Evolutionary conservation across 345 rosid genomes (phyloP), one percentile per base, ranked within the genome.

Genomic region (Euphorbia lathyris): DNA sequence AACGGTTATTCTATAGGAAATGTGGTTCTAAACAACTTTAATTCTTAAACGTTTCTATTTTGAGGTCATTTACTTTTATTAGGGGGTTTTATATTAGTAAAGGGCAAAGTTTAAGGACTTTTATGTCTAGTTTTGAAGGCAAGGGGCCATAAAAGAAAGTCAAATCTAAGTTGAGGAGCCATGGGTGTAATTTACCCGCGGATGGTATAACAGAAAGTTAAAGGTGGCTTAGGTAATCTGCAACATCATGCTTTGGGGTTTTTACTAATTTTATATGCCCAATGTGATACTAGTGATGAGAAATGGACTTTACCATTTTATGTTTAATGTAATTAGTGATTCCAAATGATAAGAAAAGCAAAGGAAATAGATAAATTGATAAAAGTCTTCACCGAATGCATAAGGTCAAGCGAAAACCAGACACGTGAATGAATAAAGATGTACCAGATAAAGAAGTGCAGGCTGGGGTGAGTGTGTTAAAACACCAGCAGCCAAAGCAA

Each of bases 361-460:
- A 43, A 2, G 12, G 23, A 25, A 42, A 25, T 43, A 13, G 7
- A 25, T 16, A 20, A 25, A 45, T 66, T 36, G 51, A 19, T 17
- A 43, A 58, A 38, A 40, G 29, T 45, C 55, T 26, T 55, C 7
- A 58, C n/a, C 22, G 64, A 12, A 62, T 69, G 25, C 52, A 25
- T 71, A 55, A 20, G 25, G 36, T 38, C 2, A 65, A 45, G 11
- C 42, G n/a, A 59, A 45, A 62, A 36, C n/a, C 51, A 4, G 17
- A 20, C 30, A 40, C 10, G 9, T 43, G 48, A 68, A 66, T 12
- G 19, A 45, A 51, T 57, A 50, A 63, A 67, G 10, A 69, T 3
- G 2, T 88, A 92, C 99, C 99, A 88, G 87, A 84, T 92, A 92
- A 71, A 95, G 96, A 67, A 90, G 92, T 51, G 98, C 97, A 11